phyloP scores from a whole-genome alignment of 2,329 filamentous ascomycete species.

The Hypoxylon sp. region DNA sequence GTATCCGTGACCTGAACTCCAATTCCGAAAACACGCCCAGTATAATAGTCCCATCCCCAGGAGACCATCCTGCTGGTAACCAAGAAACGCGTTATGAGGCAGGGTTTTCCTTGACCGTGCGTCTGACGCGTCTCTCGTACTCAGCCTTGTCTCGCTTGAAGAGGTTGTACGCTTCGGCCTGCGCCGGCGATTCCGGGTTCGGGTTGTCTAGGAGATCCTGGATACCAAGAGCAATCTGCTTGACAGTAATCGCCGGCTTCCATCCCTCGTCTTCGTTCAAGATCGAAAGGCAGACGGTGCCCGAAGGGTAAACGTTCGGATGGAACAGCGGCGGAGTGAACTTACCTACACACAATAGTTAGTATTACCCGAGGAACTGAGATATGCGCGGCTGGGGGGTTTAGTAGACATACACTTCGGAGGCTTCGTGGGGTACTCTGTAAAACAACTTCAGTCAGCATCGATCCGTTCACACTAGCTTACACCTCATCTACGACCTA shows the following conservation, averaged over 20 bases:
- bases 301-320: constrained; percentile 98
- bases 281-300: constrained; percentile 96
- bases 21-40: constrained; percentile 33
- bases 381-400: not conserved
- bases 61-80: constrained; percentile 5
- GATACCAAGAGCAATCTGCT: constrained; percentile 95
- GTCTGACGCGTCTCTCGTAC: constrained; percentile 89
- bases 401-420: constrained; percentile 84
- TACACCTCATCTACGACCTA: constrained; percentile 61
- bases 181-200: constrained; percentile 95
- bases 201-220: constrained; percentile 96
- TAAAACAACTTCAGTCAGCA: constrained; percentile 41
- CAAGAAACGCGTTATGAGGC: constrained; percentile 58
- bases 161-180: constrained; percentile 97
- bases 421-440: constrained; percentile 98
- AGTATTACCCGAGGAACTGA: constrained; percentile 14
- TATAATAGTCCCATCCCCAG: constrained; percentile 20
- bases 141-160: constrained; percentile 91
- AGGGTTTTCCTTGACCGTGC: constrained; percentile 91
- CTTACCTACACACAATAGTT: constrained; percentile 75
- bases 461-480: constrained; percentile 43
- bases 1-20: constrained; percentile 48
- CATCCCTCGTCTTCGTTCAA: constrained; percentile 98
- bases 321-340: constrained; percentile 97
- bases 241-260: constrained; percentile 98